Percentiles rank a stretch among this genome's conserved stretches.
These are phyloP conservation scores for Loxodes magnus DNA, from an alignment of 73 alveolate genomes.

Conservation along the genomic window DNA sequence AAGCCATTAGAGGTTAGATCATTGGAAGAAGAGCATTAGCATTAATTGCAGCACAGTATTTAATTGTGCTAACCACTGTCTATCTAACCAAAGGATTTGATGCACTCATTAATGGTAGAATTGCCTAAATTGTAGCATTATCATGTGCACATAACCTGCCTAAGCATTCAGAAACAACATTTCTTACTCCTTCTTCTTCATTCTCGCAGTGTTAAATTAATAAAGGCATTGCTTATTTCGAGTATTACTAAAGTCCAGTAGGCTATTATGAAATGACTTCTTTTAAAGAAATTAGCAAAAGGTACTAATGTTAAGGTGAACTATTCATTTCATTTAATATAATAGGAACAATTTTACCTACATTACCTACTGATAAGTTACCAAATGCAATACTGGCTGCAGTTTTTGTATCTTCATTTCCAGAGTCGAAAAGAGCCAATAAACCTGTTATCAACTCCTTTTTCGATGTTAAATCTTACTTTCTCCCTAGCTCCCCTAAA, in stretches of 20 bases:
- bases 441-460: constrained; percentile 10
- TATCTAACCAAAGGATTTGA: constrained; percentile 19
- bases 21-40: constrained; percentile 12
- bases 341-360: constrained; percentile 26
- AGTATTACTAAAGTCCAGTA: constrained; percentile 20
- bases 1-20: constrained; percentile 16
- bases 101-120: constrained; percentile 11
- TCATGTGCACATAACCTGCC: constrained; percentile 49
- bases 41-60: constrained; percentile 31
- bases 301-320: constrained; percentile 32
- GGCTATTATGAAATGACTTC: constrained; percentile 44
- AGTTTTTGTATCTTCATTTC: constrained; percentile 32
- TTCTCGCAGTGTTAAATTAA: constrained; percentile 36
- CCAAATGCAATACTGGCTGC: constrained; percentile 59
- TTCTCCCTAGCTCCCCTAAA: constrained; percentile 53
- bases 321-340: constrained; percentile 28
- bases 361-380: constrained; percentile 51
- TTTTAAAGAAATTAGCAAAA: constrained; percentile 34
- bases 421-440: constrained; percentile 28
- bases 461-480: constrained; percentile 21
- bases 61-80: constrained; percentile 37
- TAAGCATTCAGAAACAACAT: constrained; percentile 44
- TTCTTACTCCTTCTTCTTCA: constrained; percentile 46
- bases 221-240: constrained; percentile 21
- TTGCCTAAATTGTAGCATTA: constrained; percentile 16